These are phyloP conservation scores for Coemansia sp. DNA, from an alignment of 192 early-diverging fungal genomes.

Conservation along the genomic window DNA sequence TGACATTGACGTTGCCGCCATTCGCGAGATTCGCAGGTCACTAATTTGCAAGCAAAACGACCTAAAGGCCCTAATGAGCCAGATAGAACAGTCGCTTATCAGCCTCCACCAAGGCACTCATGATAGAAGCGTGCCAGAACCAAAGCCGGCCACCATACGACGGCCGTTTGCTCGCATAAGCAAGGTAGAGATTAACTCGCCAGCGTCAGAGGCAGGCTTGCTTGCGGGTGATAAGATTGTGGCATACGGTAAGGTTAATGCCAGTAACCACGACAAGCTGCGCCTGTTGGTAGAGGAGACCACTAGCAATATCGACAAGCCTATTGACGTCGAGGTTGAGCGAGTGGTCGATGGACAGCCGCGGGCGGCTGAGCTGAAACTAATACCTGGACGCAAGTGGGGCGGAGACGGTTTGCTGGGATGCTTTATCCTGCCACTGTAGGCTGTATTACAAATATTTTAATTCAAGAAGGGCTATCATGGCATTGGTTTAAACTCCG, in stretches of 20 bases:
- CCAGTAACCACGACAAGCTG: constrained; percentile 20
- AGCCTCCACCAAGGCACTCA: constrained; percentile 34
- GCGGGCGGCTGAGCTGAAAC: constrained; percentile 1
- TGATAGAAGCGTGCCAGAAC: background rate
- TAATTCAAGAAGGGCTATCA: background rate
- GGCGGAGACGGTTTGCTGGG: constrained; percentile 49
- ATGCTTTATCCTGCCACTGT: constrained; percentile 36
- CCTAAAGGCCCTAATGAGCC: constrained; percentile 53
- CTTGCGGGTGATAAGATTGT: constrained; percentile 37
- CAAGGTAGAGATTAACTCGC: constrained; percentile 35
- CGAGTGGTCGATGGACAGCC: constrained; percentile 39
- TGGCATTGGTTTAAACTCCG: constrained; percentile 56
- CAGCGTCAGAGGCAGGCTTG: constrained; percentile 39
- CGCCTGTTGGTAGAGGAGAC: constrained; percentile 18
- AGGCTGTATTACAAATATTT: background rate
- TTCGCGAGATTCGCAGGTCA: constrained; percentile 54
- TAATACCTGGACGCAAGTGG: constrained; percentile 37
- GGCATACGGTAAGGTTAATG: constrained; percentile 19
- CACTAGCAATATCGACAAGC: constrained; percentile 18
- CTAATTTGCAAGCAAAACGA: constrained; percentile 61
- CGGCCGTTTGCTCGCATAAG: constrained; percentile 46
- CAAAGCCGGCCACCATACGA: background rate
- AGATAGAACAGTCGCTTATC: constrained; percentile 57
- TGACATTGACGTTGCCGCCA: constrained; percentile 64
- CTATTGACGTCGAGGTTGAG: constrained; percentile 20